These are phyloP conservation scores for Tolypocladium tundrense DNA, from an alignment of 2,329 filamentous ascomycete species.

Conservation along the genomic window DNA sequence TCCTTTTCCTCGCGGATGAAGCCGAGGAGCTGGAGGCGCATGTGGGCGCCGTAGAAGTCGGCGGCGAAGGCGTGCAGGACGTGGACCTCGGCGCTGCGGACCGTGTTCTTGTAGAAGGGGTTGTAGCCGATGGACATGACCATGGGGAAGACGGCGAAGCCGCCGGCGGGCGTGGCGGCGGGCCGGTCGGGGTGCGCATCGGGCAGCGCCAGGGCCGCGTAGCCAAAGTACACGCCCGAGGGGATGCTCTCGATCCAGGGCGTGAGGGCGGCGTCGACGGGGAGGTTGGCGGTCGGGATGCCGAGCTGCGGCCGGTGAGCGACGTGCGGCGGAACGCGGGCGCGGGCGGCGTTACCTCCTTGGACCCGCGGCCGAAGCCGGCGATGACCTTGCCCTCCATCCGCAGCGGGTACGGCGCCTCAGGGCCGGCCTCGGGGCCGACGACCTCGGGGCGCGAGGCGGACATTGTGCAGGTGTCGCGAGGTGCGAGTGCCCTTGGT, in stretches of 20 bases:
- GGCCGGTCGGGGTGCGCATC: constrained; percentile 31
- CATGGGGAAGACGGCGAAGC: constrained; percentile 58
- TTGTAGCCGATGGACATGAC: constrained; percentile 96
- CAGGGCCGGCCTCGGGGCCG: constrained; percentile 63
- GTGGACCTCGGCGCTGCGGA: constrained; percentile 82
- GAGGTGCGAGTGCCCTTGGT: neutral
- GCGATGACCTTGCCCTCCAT: constrained; percentile 83
- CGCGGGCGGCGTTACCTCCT: constrained; percentile 52
- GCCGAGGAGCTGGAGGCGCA: constrained; percentile 73
- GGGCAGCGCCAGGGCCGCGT: constrained; percentile 61
- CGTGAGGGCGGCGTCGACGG: constrained; percentile 51
- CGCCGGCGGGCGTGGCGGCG: neutral
- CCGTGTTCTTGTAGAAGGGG: constrained; percentile 89
- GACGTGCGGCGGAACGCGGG: neutral
- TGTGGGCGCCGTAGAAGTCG: constrained; percentile 77
- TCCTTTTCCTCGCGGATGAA: constrained; percentile 86
- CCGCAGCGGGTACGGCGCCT: constrained; percentile 68
- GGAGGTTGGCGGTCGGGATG: constrained; percentile 92
- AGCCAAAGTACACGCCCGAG: constrained; percentile 90
- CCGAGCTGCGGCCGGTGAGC: constrained; percentile 52
- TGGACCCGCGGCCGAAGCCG: constrained; percentile 88
- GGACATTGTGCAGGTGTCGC: constrained; percentile 13
- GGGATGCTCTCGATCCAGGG: constrained; percentile 53
- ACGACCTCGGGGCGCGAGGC: constrained; percentile 54
- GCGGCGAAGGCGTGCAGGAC: constrained; percentile 65